Percentiles rank a stretch among this genome's conserved stretches.
Evolutionary conservation across 768 basidiomycete genomes (phyloP).

Genomic region (Tricholoma hemisulphureum): DNA sequence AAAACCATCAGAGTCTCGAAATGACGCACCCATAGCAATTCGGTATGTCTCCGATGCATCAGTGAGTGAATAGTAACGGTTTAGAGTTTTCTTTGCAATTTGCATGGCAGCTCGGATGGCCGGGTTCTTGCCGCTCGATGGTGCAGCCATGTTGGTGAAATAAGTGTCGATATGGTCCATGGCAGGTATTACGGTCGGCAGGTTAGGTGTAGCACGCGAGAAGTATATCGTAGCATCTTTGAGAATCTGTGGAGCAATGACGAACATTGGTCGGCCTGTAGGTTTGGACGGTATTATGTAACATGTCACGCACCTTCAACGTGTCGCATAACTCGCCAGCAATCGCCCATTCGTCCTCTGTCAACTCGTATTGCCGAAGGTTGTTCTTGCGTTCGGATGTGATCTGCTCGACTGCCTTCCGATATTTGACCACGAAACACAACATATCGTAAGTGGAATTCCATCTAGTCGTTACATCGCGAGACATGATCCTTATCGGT

Average conservation of each 20-base stretch:
- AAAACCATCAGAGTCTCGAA: too few species aligned
- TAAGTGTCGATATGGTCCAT: conserved; percentile 20
- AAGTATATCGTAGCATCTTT: conserved; percentile 36
- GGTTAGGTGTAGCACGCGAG: conserved; percentile 29
- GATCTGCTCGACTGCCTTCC: background rate
- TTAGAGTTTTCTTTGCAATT: conserved; percentile 28
- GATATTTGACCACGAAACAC: background rate
- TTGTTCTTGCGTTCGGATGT: background rate
- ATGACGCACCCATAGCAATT: conserved; percentile 40
- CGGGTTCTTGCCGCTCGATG: background rate
- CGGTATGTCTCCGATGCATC: conserved; percentile 31
- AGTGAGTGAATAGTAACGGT: conserved; percentile 31
- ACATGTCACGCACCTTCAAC: background rate
- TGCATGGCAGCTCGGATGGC: conserved; percentile 23
- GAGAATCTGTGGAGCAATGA: conserved; percentile 35
- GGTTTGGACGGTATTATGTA: background rate
- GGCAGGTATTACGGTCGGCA: conserved; percentile 34
- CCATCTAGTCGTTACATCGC: conserved; percentile 38
- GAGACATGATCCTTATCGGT: conserved; percentile 27
- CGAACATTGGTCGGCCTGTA: too few species aligned
- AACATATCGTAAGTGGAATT: conserved; percentile 24
- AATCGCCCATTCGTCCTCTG: background rate
- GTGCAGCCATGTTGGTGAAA: background rate
- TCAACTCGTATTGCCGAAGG: background rate
- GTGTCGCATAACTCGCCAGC: background rate